phyloP scores from a whole-genome alignment of 257 asterid species.

The Oldenlandia corymbosa region DNA sequence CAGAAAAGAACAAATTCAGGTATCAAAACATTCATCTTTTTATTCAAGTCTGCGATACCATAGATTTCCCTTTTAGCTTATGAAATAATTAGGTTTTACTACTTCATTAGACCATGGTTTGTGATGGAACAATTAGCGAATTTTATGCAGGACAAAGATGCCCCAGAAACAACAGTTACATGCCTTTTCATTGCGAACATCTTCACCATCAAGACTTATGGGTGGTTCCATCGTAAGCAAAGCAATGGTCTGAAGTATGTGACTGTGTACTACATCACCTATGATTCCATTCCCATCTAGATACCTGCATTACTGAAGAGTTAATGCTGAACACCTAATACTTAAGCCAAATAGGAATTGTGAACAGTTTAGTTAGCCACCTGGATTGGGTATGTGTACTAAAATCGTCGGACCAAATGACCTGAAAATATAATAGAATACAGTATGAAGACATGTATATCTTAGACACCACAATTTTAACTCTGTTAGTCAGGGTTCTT shows the following conservation, averaged over 20 bases:
- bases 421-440: constrained; percentile 22
- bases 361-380: constrained; percentile 18
- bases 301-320: constrained; percentile 27
- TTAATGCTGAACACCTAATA: neutral
- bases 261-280: constrained; percentile 52
- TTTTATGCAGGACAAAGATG: neutral
- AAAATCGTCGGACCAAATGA: constrained; percentile 38
- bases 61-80: neutral
- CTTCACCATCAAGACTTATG: constrained; percentile 42
- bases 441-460: neutral
- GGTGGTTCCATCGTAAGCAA: constrained; percentile 62
- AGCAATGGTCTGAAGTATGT: constrained; percentile 48
- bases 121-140: constrained; percentile 6
- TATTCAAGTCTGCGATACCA: neutral
- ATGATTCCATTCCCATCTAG: constrained; percentile 36
- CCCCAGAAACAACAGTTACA: neutral
- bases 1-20: constrained; percentile 7
- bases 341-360: neutral
- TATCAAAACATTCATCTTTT: too few species aligned
- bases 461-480: constrained; percentile 1
- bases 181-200: constrained; percentile 47
- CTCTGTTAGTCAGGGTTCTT: constrained; percentile 2
- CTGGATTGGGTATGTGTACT: constrained; percentile 24
- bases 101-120: too few species aligned
- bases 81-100: neutral